These are phyloP conservation scores for Paecilomyces sp. DNA, from an alignment of 2,329 filamentous ascomycete species.

Conservation along the genomic window DNA sequence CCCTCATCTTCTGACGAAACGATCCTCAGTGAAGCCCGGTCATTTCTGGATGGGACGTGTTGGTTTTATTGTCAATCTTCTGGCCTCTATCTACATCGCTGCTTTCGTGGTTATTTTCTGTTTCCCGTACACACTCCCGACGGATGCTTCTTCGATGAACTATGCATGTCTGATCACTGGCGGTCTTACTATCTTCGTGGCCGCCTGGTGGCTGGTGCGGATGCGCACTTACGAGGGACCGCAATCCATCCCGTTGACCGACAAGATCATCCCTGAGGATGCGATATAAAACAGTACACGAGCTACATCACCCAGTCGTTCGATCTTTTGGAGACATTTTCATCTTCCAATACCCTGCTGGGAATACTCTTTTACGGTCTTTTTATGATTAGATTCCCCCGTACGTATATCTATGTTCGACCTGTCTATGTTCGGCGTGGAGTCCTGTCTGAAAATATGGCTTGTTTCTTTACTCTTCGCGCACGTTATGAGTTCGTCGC, in stretches of 20 bases:
- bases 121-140: conserved; percentile 46
- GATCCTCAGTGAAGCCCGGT: conserved; percentile 45
- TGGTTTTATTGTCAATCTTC: conserved; percentile 44
- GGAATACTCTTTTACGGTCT: neutral
- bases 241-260: conserved; percentile 26
- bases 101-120: conserved; percentile 55
- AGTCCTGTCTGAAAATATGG: neutral
- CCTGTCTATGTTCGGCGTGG: neutral
- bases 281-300: conserved; percentile 15
- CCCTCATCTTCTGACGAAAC: conserved; percentile 44
- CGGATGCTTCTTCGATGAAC: conserved; percentile 45
- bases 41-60: conserved; percentile 48
- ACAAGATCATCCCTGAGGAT: conserved; percentile 24
- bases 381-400: neutral
- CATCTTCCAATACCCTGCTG: neutral
- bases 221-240: conserved; percentile 28
- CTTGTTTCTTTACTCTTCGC: neutral
- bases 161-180: conserved; percentile 48
- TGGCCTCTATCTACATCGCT: conserved; percentile 47
- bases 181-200: conserved; percentile 45
- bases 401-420: neutral
- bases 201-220: conserved; percentile 37
- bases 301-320: conserved; percentile 11
- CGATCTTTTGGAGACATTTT: neutral
- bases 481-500: neutral